Conservation (phyloP, 331 rosid species). For the Dryas integrifolia region DNA sequence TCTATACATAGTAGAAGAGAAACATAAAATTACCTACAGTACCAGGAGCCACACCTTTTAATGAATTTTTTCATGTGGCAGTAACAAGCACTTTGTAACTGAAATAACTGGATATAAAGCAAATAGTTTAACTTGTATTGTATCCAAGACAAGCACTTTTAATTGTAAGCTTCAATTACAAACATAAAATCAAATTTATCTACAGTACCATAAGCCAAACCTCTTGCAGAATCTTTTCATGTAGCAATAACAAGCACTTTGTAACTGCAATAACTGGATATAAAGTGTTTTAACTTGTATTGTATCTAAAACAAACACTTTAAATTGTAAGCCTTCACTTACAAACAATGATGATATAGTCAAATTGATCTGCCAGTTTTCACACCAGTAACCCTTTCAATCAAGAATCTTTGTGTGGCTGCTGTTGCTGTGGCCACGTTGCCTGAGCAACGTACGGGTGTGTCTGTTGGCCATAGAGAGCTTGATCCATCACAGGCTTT, state of each 20-base stretch:
- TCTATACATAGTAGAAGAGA: no score
- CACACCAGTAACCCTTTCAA: constrained; percentile 13
- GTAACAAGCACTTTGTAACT: constrained; percentile 16
- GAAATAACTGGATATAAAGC: constrained; percentile 15
- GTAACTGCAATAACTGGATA: constrained; percentile 6
- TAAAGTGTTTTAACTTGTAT: constrained; percentile 7
- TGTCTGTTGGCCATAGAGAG: constrained; percentile 34
- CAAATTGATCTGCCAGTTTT: constrained; percentile 2
- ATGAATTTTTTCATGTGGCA: background rate
- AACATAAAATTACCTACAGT: background rate
- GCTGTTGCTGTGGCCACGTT: constrained; percentile 38
- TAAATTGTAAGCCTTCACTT: constrained; percentile 10
- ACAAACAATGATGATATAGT: constrained; percentile 16
- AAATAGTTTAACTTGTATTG: constrained; percentile 13
- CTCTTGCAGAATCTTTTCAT: background rate
- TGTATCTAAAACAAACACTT: constrained; percentile 13
- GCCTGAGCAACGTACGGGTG: constrained; percentile 31
- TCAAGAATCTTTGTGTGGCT: constrained; percentile 43
- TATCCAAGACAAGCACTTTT: constrained; percentile 15
- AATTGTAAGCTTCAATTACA: constrained; percentile 8
- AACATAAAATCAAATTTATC: background rate
- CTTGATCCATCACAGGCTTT: constrained; percentile 41
- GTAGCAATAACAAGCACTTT: constrained; percentile 8
- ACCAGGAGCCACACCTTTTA: background rate
- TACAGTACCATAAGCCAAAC: background rate